These are phyloP conservation scores for Entomortierella beljakovae DNA, from an alignment of 192 early-diverging fungal genomes.

Conservation along the genomic window DNA sequence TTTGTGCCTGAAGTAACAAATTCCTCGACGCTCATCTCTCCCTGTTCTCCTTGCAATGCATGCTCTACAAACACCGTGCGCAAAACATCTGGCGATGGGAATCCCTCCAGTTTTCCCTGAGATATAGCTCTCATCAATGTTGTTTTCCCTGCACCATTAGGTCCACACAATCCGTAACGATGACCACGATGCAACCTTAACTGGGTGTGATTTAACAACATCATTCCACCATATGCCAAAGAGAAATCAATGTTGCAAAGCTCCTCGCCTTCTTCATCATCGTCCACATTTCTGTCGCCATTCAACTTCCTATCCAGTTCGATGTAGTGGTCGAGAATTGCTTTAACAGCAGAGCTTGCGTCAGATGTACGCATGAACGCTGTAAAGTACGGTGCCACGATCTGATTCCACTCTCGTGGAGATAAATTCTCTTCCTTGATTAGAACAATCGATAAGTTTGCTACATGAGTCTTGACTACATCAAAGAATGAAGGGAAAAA, in stretches of 20 bases:
- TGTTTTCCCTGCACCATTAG: slow-evolving; percentile 86
- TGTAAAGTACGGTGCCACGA: slow-evolving; percentile 62
- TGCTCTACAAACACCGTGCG: slow-evolving; percentile 84
- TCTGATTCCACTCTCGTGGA: slow-evolving; percentile 67
- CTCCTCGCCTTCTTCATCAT: slow-evolving; percentile 64
- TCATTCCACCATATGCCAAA: slow-evolving; percentile 83
- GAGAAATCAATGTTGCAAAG: slow-evolving; percentile 73
- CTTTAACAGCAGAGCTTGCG: slow-evolving; percentile 53
- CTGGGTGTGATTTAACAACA: slow-evolving; percentile 75
- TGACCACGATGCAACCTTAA: slow-evolving; percentile 75
- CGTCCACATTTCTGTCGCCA: slow-evolving; percentile 54
- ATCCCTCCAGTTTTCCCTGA: slow-evolving; percentile 80
- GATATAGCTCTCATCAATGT: slow-evolving; percentile 86
- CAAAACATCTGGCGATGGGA: slow-evolving; percentile 78
- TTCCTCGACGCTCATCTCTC: slow-evolving; percentile 68
- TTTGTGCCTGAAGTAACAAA: slow-evolving; percentile 68
- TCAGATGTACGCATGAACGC: slow-evolving; percentile 67
- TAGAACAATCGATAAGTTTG: slow-evolving; percentile 62
- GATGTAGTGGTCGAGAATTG: slow-evolving; percentile 43
- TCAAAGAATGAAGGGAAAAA: slow-evolving; percentile 65
- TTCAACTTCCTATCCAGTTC: slow-evolving; percentile 55
- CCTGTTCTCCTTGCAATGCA: slow-evolving; percentile 73
- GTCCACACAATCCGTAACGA: slow-evolving; percentile 83
- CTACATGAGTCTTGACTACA: slow-evolving; percentile 67
- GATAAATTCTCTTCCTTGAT: slow-evolving; percentile 70